Conservation (phyloP, 768 basidiomycete genomes). For the Plicaturopsis crispa region DNA sequence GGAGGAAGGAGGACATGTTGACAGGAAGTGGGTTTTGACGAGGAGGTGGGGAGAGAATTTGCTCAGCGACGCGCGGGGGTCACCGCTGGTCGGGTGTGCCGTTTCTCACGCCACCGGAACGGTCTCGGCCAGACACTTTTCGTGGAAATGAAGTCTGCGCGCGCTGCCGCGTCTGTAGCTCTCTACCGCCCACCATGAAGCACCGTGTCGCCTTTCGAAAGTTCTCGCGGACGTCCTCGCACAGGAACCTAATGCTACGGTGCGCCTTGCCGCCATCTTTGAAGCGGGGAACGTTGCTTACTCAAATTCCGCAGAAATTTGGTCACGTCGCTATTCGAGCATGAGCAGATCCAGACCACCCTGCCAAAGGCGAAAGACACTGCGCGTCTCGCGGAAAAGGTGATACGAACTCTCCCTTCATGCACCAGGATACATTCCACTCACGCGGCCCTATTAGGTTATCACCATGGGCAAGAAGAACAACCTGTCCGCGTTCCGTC, state of each 20-base stretch:
- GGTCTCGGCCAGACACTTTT: too few relatives aligned
- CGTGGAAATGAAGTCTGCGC: too few relatives aligned
- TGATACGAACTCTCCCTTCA: slow-evolving; percentile 13
- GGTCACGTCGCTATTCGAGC: slow-evolving; percentile 88
- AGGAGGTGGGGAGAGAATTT: too few relatives aligned
- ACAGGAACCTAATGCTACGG: slow-evolving; percentile 91
- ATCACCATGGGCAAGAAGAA: slow-evolving; percentile 92
- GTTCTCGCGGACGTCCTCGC: slow-evolving; percentile 85
- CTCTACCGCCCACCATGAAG: slow-evolving; percentile 65
- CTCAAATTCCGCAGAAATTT: slow-evolving; percentile 57
- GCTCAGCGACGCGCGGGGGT: too few relatives aligned
- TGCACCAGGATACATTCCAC: not conserved
- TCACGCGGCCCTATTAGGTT: slow-evolving; percentile 38
- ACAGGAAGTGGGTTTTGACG: not conserved
- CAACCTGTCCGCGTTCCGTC: slow-evolving; percentile 55
- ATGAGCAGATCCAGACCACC: slow-evolving; percentile 95
- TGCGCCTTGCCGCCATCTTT: slow-evolving; percentile 23
- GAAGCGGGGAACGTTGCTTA: not conserved
- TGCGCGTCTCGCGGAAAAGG: slow-evolving; percentile 91
- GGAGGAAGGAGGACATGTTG: slow-evolving; percentile 22
- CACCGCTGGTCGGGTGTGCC: too few relatives aligned
- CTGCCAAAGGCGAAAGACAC: slow-evolving; percentile 91
- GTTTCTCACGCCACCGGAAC: too few relatives aligned
- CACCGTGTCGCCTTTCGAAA: slow-evolving; percentile 92
- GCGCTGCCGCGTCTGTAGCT: too few relatives aligned